phyloP scores from a whole-genome alignment of 2,329 filamentous ascomycete genomes.

The Colletotrichum sp. region DNA sequence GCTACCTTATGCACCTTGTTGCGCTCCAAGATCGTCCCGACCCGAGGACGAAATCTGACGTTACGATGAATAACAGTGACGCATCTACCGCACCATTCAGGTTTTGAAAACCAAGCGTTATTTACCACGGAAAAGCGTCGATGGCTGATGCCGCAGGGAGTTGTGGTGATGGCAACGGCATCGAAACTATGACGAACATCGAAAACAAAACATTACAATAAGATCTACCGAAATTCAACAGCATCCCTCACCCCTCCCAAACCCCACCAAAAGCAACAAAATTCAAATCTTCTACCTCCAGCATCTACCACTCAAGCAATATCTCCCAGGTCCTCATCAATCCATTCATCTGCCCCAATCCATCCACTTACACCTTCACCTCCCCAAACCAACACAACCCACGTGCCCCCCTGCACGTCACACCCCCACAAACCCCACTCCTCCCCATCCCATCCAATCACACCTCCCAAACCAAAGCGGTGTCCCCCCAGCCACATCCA shows the following conservation, averaged over 20 bases:
- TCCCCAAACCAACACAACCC: background rate
- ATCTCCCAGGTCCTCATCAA: background rate
- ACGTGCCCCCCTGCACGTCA: background rate
- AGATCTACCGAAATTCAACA: rapidly evolving
- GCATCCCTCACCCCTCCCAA: background rate
- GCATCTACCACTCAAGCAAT: background rate
- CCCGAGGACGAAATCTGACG: too few relatives aligned
- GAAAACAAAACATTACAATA: background rate
- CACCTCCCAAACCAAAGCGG: background rate
- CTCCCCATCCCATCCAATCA: background rate
- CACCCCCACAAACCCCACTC: background rate
- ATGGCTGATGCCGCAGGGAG: too few relatives aligned
- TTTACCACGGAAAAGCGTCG: too few relatives aligned
- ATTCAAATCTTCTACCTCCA: background rate
- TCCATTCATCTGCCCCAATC: background rate
- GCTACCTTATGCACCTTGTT: too few relatives aligned
- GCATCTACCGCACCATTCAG: too few relatives aligned
- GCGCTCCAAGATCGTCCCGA: too few relatives aligned
- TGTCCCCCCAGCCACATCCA: background rate
- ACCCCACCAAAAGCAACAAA: rapidly evolving
- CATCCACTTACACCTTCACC: background rate
- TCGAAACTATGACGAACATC: too few relatives aligned
- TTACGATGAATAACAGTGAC: too few relatives aligned
- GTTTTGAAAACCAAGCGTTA: too few relatives aligned
- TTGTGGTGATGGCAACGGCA: too few relatives aligned